Conservation (phyloP, 1,139 yeast species). For the Suhomyces taliae region DNA sequence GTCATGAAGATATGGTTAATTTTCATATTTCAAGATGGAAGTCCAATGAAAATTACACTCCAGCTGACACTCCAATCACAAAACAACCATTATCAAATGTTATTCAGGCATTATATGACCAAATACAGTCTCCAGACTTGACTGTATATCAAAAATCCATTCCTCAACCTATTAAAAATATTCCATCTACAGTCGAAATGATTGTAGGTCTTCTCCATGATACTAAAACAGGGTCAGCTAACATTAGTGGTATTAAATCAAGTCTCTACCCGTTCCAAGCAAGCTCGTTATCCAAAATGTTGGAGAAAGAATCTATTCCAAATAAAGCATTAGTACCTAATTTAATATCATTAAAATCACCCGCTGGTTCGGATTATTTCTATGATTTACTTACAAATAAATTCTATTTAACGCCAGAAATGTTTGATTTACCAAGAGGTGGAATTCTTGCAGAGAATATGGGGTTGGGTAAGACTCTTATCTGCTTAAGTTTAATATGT, state of each 20-base stretch:
- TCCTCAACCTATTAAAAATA: background rate
- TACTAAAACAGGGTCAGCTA: background rate
- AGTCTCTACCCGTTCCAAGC: conserved; percentile 56
- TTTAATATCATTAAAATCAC: conserved; percentile 30
- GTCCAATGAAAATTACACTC: conserved; percentile 5
- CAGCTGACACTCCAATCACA: background rate
- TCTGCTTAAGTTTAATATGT: conserved; percentile 61
- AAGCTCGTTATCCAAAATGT: conserved; percentile 59
- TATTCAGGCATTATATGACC: conserved; percentile 37
- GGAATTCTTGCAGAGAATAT: conserved; percentile 76
- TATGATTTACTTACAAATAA: conserved; percentile 33
- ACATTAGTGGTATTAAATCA: conserved; percentile 51
- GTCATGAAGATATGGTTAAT: conserved; percentile 12
- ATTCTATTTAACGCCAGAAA: conserved; percentile 36
- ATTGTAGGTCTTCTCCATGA: background rate
- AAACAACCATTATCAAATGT: conserved; percentile 16
- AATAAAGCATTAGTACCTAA: conserved; percentile 44
- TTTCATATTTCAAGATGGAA: conserved; percentile 38
- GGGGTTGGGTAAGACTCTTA: conserved; percentile 74
- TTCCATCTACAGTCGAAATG: conserved; percentile 1
- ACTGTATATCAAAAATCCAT: conserved; percentile 17
- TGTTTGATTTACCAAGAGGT: conserved; percentile 53
- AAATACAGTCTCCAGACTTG: conserved; percentile 41
- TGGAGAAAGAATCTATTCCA: conserved; percentile 47
- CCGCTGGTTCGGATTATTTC: conserved; percentile 22